These are phyloP conservation scores for Heliamphora pulchella DNA, from an alignment of 179 eudicot genomes.

Conservation along the genomic window DNA sequence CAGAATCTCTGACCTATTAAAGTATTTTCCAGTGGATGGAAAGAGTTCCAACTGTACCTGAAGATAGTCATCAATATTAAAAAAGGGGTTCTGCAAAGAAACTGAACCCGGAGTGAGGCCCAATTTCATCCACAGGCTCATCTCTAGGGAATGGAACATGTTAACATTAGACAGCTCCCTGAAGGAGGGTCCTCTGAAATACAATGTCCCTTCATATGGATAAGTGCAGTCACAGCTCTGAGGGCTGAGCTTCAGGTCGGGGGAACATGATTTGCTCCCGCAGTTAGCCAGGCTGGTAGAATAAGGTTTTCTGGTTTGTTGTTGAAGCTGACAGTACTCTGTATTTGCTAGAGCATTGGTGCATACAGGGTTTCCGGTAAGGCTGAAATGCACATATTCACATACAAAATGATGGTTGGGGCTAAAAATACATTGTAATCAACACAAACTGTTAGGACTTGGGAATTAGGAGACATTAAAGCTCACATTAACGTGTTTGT, in stretches of 20 bases:
- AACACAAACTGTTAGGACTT: background rate
- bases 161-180: conserved; percentile 54
- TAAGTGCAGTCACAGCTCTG: conserved; percentile 82
- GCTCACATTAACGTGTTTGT: conserved; percentile 58
- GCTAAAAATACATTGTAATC: background rate
- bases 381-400: conserved; percentile 30
- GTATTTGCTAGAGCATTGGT: conserved; percentile 32
- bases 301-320: conserved; percentile 41
- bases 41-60: conserved; percentile 59
- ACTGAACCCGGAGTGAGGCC: conserved; percentile 76
- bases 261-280: conserved; percentile 44
- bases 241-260: conserved; percentile 60
- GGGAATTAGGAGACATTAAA: background rate
- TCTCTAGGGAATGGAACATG: conserved; percentile 57
- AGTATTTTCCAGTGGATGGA: conserved; percentile 45
- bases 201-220: conserved; percentile 72
- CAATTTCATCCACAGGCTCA: conserved; percentile 56
- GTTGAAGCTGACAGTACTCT: conserved; percentile 52
- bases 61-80: conserved; percentile 65
- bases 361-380: conserved; percentile 80
- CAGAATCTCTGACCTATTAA: conserved; percentile 55
- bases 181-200: conserved; percentile 75
- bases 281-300: conserved; percentile 73
- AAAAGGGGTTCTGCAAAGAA: conserved; percentile 62
- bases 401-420: background rate